Percentiles rank a stretch among this genome's conserved stretches.
Evolutionary conservation across 1,284 basidiomycete genomes (phyloP).

Genomic region (Rhodotorula sp.): DNA sequence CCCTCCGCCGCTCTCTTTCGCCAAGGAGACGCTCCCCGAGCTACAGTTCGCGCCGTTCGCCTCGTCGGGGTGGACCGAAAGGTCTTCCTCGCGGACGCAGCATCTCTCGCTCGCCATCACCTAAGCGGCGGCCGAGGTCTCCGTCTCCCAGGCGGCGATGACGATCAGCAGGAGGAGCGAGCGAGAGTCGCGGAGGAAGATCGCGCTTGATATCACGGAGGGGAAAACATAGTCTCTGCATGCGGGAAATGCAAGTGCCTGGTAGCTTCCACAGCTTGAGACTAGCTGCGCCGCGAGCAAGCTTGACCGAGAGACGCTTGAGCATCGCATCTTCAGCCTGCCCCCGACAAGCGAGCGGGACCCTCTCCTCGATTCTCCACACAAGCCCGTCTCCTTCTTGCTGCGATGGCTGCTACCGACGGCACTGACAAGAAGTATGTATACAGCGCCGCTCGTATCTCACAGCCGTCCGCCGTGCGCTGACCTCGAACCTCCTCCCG

Average conservation of each 20-base stretch:
- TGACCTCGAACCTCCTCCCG: background rate
- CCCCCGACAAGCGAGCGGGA: background rate
- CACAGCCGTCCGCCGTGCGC: background rate
- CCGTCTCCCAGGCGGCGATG: no score
- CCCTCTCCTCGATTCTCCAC: background rate
- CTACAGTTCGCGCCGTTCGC: background rate
- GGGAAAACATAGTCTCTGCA: no score
- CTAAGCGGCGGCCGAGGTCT: background rate
- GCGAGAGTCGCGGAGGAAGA: no score
- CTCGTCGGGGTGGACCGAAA: background rate
- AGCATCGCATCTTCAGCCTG: no score
- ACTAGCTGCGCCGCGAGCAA: no score
- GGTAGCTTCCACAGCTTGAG: no score
- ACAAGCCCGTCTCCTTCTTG: background rate
- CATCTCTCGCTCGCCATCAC: background rate
- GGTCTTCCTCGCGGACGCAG: no score
- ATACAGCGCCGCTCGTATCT: background rate
- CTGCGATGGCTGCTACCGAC: conserved; percentile 20
- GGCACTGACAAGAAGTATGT: conserved; percentile 18
- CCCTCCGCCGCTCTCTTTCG: background rate
- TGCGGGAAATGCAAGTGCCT: no score
- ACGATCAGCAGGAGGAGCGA: no score
- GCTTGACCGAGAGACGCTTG: no score
- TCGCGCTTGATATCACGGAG: no score
- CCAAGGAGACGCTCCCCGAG: background rate